A percentile compares a stretch with the other conserved stretches of the same genome.
Evolutionary conservation across 1,284 basidiomycete species (phyloP).

Genomic region (Cystobasidiaceae sp.): DNA sequence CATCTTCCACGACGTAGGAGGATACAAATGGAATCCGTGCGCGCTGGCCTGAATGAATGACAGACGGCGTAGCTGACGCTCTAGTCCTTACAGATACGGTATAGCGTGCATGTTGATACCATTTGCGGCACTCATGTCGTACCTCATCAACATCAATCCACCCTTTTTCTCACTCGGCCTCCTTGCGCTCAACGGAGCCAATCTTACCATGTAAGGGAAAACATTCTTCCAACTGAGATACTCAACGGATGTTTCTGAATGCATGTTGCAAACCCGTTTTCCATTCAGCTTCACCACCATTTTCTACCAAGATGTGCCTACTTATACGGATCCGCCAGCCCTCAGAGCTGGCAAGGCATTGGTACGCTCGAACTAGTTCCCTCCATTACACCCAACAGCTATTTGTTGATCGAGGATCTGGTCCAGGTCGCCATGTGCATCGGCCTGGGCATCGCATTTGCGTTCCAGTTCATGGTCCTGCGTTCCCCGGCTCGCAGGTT

Average conservation of each 20-base stretch:
- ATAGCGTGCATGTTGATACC: conserved; percentile 40
- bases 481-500: conserved; percentile 47
- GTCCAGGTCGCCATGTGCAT: conserved; percentile 41
- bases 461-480: conserved; percentile 42
- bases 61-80: background rate
- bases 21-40: conserved; percentile 47
- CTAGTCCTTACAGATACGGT: conserved; percentile 34
- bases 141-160: conserved; percentile 44
- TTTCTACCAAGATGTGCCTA: conserved; percentile 40
- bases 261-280: conserved; percentile 9
- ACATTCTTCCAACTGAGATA: background rate
- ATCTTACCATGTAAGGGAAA: conserved; percentile 40
- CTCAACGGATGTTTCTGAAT: conserved; percentile 3
- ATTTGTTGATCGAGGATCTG: conserved; percentile 33
- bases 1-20: conserved; percentile 47
- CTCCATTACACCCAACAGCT: background rate
- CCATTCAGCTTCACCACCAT: conserved; percentile 38
- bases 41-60: background rate
- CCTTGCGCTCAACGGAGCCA: conserved; percentile 44
- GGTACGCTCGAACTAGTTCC: background rate
- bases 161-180: conserved; percentile 40
- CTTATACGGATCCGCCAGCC: conserved; percentile 42
- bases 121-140: conserved; percentile 42
- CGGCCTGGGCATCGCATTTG: conserved; percentile 44
- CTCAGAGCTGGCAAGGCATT: conserved; percentile 41